Evolutionary conservation across 1,284 basidiomycete species (phyloP), one percentile per base, ranked within the genome.

Genomic region (Papiliotrema flavescens): DNA sequence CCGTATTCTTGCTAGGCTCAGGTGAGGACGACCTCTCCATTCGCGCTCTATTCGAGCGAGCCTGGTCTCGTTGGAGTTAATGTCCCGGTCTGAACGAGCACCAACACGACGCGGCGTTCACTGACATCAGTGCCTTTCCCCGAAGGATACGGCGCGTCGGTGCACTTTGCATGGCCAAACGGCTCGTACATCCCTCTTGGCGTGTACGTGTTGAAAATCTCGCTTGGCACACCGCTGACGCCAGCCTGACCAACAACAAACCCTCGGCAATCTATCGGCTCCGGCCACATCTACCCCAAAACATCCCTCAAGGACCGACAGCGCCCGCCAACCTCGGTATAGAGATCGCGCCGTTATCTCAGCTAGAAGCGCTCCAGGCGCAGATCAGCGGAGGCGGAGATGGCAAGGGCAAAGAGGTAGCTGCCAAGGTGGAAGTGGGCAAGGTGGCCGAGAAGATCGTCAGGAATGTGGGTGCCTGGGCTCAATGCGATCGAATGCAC

Each of bases 191-290:
- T 91, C 68, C 75, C 93, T 3, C 79, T 96, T 22, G 92, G 92
- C 67, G 88, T 90, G 90, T 90, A 69, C 70, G 88, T 80, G 8
- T 53, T 41, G 23, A 48, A 42, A 35, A 15, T 50, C 15, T 14
- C 46, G 11, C 49, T 32, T 41, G 22, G 11, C 47, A 47, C 39
- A 26, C 36, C 23, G 22, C 20, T 43, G 17, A 49, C 44, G 9
- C 3, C 61, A 93, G 90, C 80, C 80, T 96, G 36, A 91, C 90
- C 2, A 93, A 93, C 71, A 85, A 88, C 20, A 94, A 94, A 69
- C 91, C 91, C 0, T 93, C 90, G 1, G 87, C 90, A 1, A 92
- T 96, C 66, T 95, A 93, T 78, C 87, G 90, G 17, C 81, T 95
- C 17, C 83, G 87, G 9, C 85, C 70, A 82, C 48, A 84, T 81